Base-by-base conservation (phyloP, 768 basidiomycete genomes). In the Mycena latifolia region DNA sequence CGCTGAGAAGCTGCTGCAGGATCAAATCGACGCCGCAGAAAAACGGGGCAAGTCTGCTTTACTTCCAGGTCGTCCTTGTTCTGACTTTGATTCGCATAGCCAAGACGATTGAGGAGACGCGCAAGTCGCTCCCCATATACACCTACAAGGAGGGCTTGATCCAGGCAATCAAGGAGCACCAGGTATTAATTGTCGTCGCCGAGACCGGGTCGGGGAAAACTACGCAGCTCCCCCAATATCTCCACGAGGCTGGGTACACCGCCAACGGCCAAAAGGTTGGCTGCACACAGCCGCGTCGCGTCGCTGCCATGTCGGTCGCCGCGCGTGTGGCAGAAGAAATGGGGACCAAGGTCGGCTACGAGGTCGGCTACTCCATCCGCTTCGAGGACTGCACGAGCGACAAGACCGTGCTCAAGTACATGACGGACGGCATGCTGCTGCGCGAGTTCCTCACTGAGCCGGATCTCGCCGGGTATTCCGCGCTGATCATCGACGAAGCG, bases 301-400 rank as follows among this genome's bases (percentile, higher is more conserved):
- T 99, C 22, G 98, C 98, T 8, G 98, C 98, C 39, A 99, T 99
- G 98, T 96, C 94, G 47, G 98, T 99, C 56, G 98, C 98, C 5
- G 96, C 97, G 18, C 97, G 98, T 81, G 98, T 99, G 18, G 97
- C 98, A 0, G 98, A 99, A 67, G 98, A 99, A 80, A 96, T 99
- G 92, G 98, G 96, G 10, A 93, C 91, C 4, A 93, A 98, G 77
- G 91, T 99, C 43, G 98, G 98, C 12, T 94, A 96, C 72, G 97
- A 99, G 80, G 98, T 99, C 54, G 98, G 98, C n/a, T 99, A 99
- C 78, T 97, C 96, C 35, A 99, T 99, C 72, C 94, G 98, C 33
- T 99, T 99, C 80, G 98, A 99, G 79, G 98, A 99, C 78, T 98
- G 96, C 77, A 99, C 98, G 22, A 98, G 95, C 82, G 96, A 99